Evolutionary conservation across 2,329 filamentous ascomycete species (phyloP), one percentile per base, ranked within the genome.

Genomic region (Epichloe baconii): DNA sequence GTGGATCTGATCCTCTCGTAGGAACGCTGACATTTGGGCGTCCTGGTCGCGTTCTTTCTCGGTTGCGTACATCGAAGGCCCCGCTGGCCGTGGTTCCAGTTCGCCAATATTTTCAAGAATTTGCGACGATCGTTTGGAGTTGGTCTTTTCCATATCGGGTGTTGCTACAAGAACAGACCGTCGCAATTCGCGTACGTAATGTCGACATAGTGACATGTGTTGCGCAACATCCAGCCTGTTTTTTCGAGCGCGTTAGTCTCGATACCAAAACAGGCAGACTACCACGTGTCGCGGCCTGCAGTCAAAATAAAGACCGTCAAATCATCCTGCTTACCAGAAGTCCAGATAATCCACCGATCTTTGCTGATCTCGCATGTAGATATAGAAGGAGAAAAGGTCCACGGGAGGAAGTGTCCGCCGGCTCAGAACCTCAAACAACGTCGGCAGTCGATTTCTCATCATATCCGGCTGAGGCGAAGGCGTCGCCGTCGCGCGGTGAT

Each of bases 331-430:
- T 53, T 74, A 97, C 93, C 94, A 98, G 69, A 98, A 98, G 66
- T 98, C 93, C 42, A 98, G 74, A 62, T 98, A 98, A 64, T 98
- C 93, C 12, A 98, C 93, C 7, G 91, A 96, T 66, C 90, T 83
- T 69, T 98, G 93, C 70, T 96, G 90, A 68, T 98, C 94, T 62
- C 93, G 82, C 93, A 98, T 98, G 71, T 95, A 98, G 61, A 98
- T 98, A 71, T 98, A 98, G 73, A 98, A 98, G 2, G 90, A 96
- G 69, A 95, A 98, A 11, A 98, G 76, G 64, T 98, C 94, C 52
- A 98, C 91, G 0, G 93, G 93, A 47, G 94, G 88, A 19, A 94
- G 77, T n/a, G 93, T 98, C 57, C 89, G 83, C 58, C 94, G 83
- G 65, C 88, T 95, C 54, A 98, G 74, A 51, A 98, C 93, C 70